These are phyloP conservation scores for Paramecium sonneborni DNA, from an alignment of 73 alveolate genomes.

Conservation along the genomic window DNA sequence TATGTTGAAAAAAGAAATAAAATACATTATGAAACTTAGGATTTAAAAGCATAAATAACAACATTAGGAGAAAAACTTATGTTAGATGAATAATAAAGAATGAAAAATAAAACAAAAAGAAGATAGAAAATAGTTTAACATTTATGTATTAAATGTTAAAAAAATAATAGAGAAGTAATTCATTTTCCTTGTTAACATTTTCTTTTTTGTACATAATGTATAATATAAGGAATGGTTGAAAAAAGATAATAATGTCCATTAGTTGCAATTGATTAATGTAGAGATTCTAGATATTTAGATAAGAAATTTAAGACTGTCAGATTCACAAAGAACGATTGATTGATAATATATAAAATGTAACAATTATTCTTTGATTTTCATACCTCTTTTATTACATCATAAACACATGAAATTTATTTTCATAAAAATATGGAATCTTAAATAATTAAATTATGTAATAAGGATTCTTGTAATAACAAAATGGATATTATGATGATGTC, in stretches of 20 bases:
- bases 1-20: not conserved
- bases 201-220: not conserved
- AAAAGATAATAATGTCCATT: not conserved
- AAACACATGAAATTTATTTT: not conserved
- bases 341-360: not conserved
- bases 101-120: not conserved
- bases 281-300: not conserved
- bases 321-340: not conserved
- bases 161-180: not conserved
- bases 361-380: not conserved
- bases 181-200: not conserved
- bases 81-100: not conserved
- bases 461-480: constrained; percentile 10
- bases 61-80: not conserved
- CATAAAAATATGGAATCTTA: not conserved
- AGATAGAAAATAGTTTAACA: not conserved
- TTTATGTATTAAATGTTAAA: not conserved
- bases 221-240: not conserved
- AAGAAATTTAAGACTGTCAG: not conserved
- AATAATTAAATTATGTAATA: not conserved
- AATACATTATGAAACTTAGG: not conserved
- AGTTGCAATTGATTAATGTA: not conserved
- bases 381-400: not conserved
- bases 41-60: not conserved
- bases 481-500: not conserved